Base-by-base conservation (phyloP, 306 rosid species). In the Castanospermum australe region DNA sequence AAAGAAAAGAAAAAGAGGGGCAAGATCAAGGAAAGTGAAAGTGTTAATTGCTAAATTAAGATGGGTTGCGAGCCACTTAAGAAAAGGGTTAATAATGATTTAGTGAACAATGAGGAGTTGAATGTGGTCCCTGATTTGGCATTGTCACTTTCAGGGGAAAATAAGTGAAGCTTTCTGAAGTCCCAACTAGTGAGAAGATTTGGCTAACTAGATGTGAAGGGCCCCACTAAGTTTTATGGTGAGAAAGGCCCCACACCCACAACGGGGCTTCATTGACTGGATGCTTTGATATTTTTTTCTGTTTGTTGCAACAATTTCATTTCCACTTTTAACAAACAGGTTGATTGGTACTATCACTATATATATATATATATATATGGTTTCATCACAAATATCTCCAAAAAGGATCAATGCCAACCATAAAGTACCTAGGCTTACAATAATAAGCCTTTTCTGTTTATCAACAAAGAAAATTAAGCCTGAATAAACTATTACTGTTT, bases 101-200 rank as follows among this genome's bases (percentile, higher is more conserved):
- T 61, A 57, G 51, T 39, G 65, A 79, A 22, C 74, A 52, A 48
- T 17, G 8, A 64, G 6, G 33, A 55, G 48, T 52, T 20, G 32
- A 71, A 36, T 9, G 76, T 79, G 92, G 92, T 72, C 90, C 86
- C 61, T 20, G 21, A 18, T 39, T 72, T 81, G 11, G n/a, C 73
- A 47, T 57, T 6, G 91, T 89, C 87, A 44, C 76, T 87, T 82
- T 91, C 89, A 81, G 55, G 82, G 82, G 86, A 83, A 91, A 89
- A 86, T 86, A 50, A 76, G 89, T 81, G 90, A 87, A 62, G 82
- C 79, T 83, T 84, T 86, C 75, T 14, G 1, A 74, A 81, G 82
- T 50, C 57, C 74, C 84, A 78, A 76, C 78, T 17, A 68, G 89
- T 68, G 91, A n/a, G 87, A 85, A 82, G 89, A 92, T 85, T 79